These are phyloP conservation scores for Penicillium psychrosexuale DNA, from an alignment of 2,329 filamentous ascomycete genomes.

Conservation along the genomic window DNA sequence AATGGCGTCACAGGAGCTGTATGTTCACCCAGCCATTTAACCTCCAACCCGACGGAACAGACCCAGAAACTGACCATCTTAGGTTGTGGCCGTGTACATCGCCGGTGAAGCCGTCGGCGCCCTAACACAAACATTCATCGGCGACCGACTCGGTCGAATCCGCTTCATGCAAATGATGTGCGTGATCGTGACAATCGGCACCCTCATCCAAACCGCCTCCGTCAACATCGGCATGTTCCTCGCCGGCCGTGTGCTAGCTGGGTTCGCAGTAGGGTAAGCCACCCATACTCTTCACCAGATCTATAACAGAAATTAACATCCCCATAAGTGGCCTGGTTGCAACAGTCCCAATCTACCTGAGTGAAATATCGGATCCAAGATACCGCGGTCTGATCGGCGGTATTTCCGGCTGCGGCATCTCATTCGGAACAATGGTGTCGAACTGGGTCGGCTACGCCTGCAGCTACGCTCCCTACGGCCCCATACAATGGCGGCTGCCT, in stretches of 20 bases:
- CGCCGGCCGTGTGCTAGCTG: slow-evolving; percentile 49
- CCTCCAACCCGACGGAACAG: background rate
- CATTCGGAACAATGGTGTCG: slow-evolving; percentile 55
- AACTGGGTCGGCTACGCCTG: slow-evolving; percentile 60
- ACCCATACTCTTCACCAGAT: background rate
- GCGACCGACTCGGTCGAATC: slow-evolving; percentile 53
- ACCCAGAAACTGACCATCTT: background rate
- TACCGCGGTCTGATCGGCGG: slow-evolving; percentile 54
- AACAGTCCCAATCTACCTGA: slow-evolving; percentile 56
- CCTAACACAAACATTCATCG: slow-evolving; percentile 52
- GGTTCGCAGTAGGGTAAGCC: slow-evolving; percentile 47
- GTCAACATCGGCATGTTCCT: slow-evolving; percentile 56
- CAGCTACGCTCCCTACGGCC: slow-evolving; percentile 52
- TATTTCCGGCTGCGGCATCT: slow-evolving; percentile 54
- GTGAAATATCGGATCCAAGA: slow-evolving; percentile 51
- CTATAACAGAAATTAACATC: background rate
- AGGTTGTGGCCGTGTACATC: slow-evolving; percentile 59
- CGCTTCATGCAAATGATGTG: slow-evolving; percentile 56
- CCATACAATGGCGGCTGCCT: slow-evolving; percentile 55
- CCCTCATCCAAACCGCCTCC: slow-evolving; percentile 53
- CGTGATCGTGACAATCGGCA: slow-evolving; percentile 54
- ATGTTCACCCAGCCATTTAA: slow-evolving; percentile 14
- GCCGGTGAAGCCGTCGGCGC: slow-evolving; percentile 58
- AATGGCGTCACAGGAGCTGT: slow-evolving; percentile 55
- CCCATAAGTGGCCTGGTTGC: slow-evolving; percentile 45